Evolutionary conservation across 805 yeast species (phyloP).

Genomic region (Wickerhamomyces silvicola): DNA sequence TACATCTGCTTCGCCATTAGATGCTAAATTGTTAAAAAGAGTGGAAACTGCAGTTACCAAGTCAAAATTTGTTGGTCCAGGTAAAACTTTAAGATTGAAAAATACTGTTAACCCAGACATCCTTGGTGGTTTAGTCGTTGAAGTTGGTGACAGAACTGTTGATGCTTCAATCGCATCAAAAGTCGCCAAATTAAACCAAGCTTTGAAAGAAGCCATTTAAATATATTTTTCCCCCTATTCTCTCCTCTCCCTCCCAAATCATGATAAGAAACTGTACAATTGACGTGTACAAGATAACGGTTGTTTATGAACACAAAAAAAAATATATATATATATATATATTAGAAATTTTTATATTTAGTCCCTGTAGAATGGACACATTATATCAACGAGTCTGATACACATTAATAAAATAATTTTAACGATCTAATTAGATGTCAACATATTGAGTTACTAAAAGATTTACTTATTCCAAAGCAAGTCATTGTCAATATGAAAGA

Average conservation of each 20-base stretch:
- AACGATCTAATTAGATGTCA: too few species aligned
- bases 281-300: slow-evolving; percentile 1
- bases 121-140: slow-evolving; percentile 92
- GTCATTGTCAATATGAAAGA: too few species aligned
- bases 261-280: background rate
- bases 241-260: too few species aligned
- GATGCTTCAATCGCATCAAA: slow-evolving; percentile 84
- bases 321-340: too few species aligned
- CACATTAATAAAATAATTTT: too few species aligned
- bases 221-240: slow-evolving; percentile 3
- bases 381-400: background rate
- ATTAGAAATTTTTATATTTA: too few species aligned
- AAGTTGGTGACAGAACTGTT: slow-evolving; percentile 94
- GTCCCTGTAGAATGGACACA: too few species aligned
- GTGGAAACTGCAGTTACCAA: slow-evolving; percentile 70
- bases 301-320: background rate
- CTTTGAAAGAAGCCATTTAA: slow-evolving; percentile 80
- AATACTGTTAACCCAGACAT: slow-evolving; percentile 86
- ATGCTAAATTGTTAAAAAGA: slow-evolving; percentile 69
- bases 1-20: slow-evolving; percentile 82
- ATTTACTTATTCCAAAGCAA: too few species aligned
- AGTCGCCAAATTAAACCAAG: slow-evolving; percentile 83
- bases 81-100: slow-evolving; percentile 77
- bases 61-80: slow-evolving; percentile 77
- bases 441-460: too few species aligned